Evolutionary conservation across 768 basidiomycete genomes (phyloP).

Genomic region (Leucocoprinus leucothites): DNA sequence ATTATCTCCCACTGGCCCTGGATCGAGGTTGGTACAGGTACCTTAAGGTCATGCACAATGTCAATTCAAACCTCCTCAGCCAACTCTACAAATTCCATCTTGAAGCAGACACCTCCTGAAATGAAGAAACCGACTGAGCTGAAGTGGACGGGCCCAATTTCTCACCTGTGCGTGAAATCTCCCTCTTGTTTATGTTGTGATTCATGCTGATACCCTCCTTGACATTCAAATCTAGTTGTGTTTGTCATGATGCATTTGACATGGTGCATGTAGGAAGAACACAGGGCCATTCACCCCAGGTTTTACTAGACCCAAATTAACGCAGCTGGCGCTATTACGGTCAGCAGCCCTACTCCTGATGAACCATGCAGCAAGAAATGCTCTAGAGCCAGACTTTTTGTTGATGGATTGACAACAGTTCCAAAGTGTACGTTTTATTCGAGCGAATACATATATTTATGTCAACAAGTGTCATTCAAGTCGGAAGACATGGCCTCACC

Average conservation of each 20-base stretch:
- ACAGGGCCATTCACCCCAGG: conserved; percentile 59
- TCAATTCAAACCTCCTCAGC: conserved; percentile 25
- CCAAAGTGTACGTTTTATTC: not conserved
- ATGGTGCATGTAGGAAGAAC: conserved; percentile 59
- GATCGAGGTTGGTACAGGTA: too few relatives aligned
- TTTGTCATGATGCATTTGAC: too few relatives aligned
- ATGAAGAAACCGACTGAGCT: conserved; percentile 77
- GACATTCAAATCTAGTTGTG: too few relatives aligned
- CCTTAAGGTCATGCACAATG: conserved; percentile 2
- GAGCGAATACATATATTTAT: not conserved
- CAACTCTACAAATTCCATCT: conserved; percentile 48
- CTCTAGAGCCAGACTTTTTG: conserved; percentile 79
- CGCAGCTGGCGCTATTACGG: not conserved
- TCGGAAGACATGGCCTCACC: conserved; percentile 11
- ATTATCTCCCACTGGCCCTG: not conserved
- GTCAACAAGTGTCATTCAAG: not conserved
- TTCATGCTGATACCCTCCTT: not conserved
- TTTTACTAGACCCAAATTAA: conserved; percentile 45
- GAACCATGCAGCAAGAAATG: conserved; percentile 80
- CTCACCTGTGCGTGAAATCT: conserved; percentile 48
- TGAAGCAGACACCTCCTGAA: conserved; percentile 64
- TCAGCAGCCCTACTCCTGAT: conserved; percentile 31
- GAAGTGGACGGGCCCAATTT: conserved; percentile 79
- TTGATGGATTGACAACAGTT: conserved; percentile 23
- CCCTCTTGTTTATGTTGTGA: not conserved